Base-by-base conservation (phyloP, 305 asterid species). In the Euphrasia arctica region DNA sequence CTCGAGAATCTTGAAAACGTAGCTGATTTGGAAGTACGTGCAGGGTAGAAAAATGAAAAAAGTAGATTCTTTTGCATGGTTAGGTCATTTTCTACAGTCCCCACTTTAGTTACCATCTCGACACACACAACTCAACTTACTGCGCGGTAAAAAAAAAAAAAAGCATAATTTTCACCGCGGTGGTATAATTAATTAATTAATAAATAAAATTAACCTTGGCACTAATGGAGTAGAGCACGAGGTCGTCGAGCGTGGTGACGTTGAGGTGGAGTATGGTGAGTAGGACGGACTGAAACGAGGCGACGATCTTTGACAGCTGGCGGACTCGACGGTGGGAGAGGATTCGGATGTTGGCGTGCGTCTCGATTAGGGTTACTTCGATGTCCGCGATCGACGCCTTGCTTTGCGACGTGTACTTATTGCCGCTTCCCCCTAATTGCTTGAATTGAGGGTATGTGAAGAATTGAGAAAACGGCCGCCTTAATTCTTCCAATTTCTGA, bases 191-290 rank as follows among this genome's bases (percentile, higher is more conserved):
- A 25, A 25, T 25, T 25, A 25, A 25, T 25, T 25, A 25, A 25
- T 25, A 0, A 25, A 25, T 25, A 0, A 25, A 25, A 25, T 0
- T 25, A 9, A 90, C 97, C 97, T 90, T 90, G 56, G 92, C 90
- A 54, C 95, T 90, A 50, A 90, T 78, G 43, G 97, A 90, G 79
- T 90, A 90, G 67, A 90, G 92, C 54, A 88, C 96, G 69, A 83
- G 77, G 2, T 85, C 76, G 74, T 88, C 90, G 42, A 85, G 73
- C 3, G 96, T 80, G 65, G 92, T 82, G 70, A 88, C 85, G 58
- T 84, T 87, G 72, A 90, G 96, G 79, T 90, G 97, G 47, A 90
- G 95, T 18, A 88, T 77, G 58, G 79, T 67, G 58, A 90, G 88
- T 43, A 70, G 66, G 61, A 87, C 52, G 2, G 92, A 67, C 28